phyloP scores from a whole-genome alignment of 2,329 filamentous ascomycete species.

The Knoxdaviesia capensis region DNA sequence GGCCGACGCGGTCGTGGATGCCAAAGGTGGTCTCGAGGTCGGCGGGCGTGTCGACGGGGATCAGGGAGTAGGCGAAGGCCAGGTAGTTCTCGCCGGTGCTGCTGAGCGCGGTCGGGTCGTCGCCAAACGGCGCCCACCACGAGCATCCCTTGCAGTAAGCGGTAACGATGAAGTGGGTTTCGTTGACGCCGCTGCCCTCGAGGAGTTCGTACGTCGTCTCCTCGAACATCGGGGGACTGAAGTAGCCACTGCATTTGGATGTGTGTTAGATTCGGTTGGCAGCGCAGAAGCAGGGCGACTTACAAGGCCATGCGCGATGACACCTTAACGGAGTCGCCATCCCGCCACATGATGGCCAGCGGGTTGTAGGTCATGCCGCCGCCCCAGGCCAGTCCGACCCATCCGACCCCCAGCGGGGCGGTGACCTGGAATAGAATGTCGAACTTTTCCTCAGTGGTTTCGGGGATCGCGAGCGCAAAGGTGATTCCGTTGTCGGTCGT shows the following conservation, averaged over 20 bases:
- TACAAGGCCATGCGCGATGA: slow-evolving; percentile 17
- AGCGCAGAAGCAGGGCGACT: slow-evolving; percentile 1
- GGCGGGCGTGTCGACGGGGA: slow-evolving; percentile 16
- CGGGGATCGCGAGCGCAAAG: slow-evolving; percentile 17
- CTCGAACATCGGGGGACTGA: slow-evolving; percentile 11
- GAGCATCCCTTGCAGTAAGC: slow-evolving; percentile 18
- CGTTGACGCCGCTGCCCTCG: slow-evolving; percentile 14
- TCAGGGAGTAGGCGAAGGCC: slow-evolving; percentile 18
- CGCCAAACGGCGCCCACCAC: slow-evolving; percentile 15
- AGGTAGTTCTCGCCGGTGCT: slow-evolving; percentile 16
- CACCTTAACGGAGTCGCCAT: slow-evolving; percentile 16
- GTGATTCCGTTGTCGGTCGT: slow-evolving; percentile 10
- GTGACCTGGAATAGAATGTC: slow-evolving; percentile 21
- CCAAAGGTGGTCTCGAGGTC: slow-evolving; percentile 16
- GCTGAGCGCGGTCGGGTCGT: slow-evolving; percentile 13
- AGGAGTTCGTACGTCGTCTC: slow-evolving; percentile 14
- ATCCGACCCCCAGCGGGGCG: slow-evolving; percentile 18
- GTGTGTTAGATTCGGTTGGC: too few relatives aligned
- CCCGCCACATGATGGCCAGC: slow-evolving; percentile 19
- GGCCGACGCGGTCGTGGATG: slow-evolving; percentile 21
- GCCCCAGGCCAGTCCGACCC: slow-evolving; percentile 23
- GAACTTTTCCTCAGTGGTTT: slow-evolving; percentile 12
- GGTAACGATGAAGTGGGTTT: slow-evolving; percentile 15
- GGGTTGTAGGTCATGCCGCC: slow-evolving; percentile 23
- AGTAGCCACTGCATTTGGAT: slow-evolving; percentile 13